Base-by-base conservation (phyloP, 345 rosid genomes). In the Nephelium lappaceum region DNA sequence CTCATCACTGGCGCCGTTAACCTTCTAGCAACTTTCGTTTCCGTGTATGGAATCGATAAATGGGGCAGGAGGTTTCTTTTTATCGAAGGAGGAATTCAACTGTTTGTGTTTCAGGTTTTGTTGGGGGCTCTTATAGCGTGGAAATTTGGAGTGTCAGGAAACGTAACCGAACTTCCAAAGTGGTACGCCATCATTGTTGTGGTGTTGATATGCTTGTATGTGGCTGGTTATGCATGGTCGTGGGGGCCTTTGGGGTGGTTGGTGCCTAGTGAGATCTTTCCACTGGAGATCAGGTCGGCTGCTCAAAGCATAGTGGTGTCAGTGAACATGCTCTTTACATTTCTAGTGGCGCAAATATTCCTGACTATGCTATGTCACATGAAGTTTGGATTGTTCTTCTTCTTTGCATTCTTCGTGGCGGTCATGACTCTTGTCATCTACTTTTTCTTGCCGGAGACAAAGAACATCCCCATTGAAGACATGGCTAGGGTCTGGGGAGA, bases 51-150 rank as follows among this genome's bases (percentile, higher is more conserved):
- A 0, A 85, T 68, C 10, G 87, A 86, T 64, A 85, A 72, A 75
- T 76, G 77, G 11, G 91, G 87, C 53, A 81, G 89, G 72, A 62
- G 89, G 64, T 69, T 81, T 11, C 80, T 88, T 75, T 88, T 88
- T 80, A 71, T 88, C 10, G 79, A 84, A 76, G 88, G 88, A 67
- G 91, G 91, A 6, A 42, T 53, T 18, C 87, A 86, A 61, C 83
- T 88, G 89, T 53, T 88, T 63, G 12, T 78, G 16, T 73, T 81
- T 25, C 87, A 84, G 84, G 87, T 81, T 60, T 24, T 31, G 9
- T 23, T 51, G 8, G 75, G 58, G 5, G 75, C 42, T 3, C 4
- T 71, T 11, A 71, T 71, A 4, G 62, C 61, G 10, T 71, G 64
- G 71, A 78, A 78, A 41, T 78, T 78, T 31, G 75, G 75, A 11